Conservation (phyloP, 371 early-diverging fungal species). For the Dichotomocladium elegans region DNA sequence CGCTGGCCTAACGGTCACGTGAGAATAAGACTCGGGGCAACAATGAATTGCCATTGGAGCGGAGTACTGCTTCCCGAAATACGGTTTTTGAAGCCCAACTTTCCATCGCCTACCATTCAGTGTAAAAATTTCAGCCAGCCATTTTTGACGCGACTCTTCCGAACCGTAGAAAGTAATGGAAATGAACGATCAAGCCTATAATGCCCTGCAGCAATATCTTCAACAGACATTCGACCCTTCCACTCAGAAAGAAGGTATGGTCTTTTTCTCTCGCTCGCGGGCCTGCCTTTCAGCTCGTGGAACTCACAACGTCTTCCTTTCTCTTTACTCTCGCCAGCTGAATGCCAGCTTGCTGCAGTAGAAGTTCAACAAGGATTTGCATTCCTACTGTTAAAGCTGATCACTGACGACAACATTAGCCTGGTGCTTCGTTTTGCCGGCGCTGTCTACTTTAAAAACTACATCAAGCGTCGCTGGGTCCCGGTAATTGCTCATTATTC, state of each 20-base stretch:
- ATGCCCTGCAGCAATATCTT: conserved; percentile 64
- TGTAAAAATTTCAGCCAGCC: too few species aligned
- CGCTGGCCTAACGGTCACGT: too few species aligned
- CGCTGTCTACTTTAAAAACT: conserved; percentile 94
- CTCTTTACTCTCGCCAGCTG: conserved; percentile 47
- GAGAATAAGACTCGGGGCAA: too few species aligned
- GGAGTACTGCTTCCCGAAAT: too few species aligned
- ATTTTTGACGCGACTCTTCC: too few species aligned
- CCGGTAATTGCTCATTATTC: conserved; percentile 51
- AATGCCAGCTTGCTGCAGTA: conserved; percentile 51
- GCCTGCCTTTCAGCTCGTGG: background rate
- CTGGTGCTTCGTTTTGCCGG: conserved; percentile 74
- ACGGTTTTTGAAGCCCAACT: too few species aligned
- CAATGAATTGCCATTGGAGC: too few species aligned
- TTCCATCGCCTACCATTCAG: too few species aligned
- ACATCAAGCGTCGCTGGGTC: conserved; percentile 84
- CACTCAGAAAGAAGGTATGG: conserved; percentile 72
- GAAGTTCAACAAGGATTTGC: conserved; percentile 75
- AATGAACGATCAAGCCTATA: conserved; percentile 56
- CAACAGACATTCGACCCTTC: conserved; percentile 74
- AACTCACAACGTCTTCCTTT: background rate
- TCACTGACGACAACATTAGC: conserved; percentile 55
- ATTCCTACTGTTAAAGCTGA: conserved; percentile 66
- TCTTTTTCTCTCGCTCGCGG: background rate
- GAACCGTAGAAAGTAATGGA: too few species aligned